These are phyloP conservation scores for Trypanosoma cruzi DNA, from an alignment of 208 protist species.

Conservation along the genomic window DNA sequence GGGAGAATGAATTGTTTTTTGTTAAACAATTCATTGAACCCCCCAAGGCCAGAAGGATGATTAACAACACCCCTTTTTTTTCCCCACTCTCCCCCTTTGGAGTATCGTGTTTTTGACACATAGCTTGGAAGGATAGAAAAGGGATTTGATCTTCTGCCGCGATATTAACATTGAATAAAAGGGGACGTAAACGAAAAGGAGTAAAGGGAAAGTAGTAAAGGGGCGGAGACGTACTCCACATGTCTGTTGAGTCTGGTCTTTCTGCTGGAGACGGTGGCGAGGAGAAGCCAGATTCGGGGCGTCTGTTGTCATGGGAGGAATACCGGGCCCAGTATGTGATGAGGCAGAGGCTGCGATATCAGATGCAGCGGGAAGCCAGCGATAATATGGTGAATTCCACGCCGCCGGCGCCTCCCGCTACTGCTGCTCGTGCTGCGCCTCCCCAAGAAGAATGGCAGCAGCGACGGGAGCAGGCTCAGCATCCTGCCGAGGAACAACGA, in stretches of 20 bases:
- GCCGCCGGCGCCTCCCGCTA: not conserved
- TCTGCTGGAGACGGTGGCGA: not conserved
- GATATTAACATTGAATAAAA: not conserved
- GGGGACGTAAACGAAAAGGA: not conserved
- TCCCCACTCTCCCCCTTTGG: not conserved
- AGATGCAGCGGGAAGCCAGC: not conserved
- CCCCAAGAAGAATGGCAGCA: not conserved
- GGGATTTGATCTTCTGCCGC: not conserved
- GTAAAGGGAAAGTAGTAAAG: not conserved
- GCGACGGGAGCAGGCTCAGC: not conserved
- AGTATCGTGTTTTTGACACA: not conserved
- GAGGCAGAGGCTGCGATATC: slow-evolving; percentile 1
- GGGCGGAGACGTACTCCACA: not conserved
- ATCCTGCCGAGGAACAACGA: not conserved
- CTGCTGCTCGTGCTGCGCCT: not conserved
- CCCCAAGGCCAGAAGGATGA: not conserved
- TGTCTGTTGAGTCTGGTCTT: not conserved
- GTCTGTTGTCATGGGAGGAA: slow-evolving; percentile 16
- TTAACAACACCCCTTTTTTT: not conserved
- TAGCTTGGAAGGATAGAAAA: not conserved
- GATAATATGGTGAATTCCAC: not conserved
- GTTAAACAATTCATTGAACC: not conserved
- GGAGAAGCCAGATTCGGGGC: not conserved
- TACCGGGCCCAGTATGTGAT: slow-evolving; percentile 9
- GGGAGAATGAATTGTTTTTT: not conserved